Evolutionary conservation across 495 filamentous ascomycete genomes (phyloP).

Genomic region (Penicillium manginii): DNA sequence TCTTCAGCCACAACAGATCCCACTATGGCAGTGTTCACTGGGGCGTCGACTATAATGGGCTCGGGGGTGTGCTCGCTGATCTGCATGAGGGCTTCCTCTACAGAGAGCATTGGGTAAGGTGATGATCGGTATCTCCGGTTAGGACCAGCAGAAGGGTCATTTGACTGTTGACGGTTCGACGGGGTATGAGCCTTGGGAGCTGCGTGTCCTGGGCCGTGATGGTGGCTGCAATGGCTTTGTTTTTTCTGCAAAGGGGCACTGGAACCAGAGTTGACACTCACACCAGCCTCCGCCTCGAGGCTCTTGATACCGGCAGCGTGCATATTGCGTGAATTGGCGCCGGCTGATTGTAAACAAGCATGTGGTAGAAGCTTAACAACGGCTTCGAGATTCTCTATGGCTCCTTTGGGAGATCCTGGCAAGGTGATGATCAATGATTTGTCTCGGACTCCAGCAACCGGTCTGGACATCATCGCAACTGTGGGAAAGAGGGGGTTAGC

Average conservation of each 20-base stretch:
- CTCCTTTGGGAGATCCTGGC: slow-evolving; percentile 96
- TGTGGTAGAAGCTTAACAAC: slow-evolving; percentile 90
- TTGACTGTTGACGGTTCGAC: slow-evolving; percentile 66
- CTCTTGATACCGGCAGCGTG: slow-evolving; percentile 82
- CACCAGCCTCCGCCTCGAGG: slow-evolving; percentile 81
- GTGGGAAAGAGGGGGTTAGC: slow-evolving; percentile 16
- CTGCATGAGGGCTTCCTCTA: slow-evolving; percentile 74
- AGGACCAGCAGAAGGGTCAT: slow-evolving; percentile 81
- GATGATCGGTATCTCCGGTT: slow-evolving; percentile 77
- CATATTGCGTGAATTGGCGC: slow-evolving; percentile 76
- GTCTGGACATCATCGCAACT: slow-evolving; percentile 98
- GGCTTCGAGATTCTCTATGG: slow-evolving; percentile 89
- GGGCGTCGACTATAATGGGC: slow-evolving; percentile 55
- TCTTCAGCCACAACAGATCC: slow-evolving; percentile 83
- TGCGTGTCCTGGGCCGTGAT: slow-evolving; percentile 66
- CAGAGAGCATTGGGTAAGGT: slow-evolving; percentile 90
- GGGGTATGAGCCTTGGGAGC: slow-evolving; percentile 74
- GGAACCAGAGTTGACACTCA: slow-evolving; percentile 49
- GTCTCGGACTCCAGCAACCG: slow-evolving; percentile 86
- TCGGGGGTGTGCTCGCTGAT: slow-evolving; percentile 71
- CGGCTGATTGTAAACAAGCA: slow-evolving; percentile 87
- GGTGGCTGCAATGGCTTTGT: slow-evolving; percentile 53
- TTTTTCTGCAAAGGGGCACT: slow-evolving; percentile 26
- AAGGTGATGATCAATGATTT: slow-evolving; percentile 86
- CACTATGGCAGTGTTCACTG: slow-evolving; percentile 65